A percentile compares a stretch with the other conserved stretches of the same genome.
These are phyloP conservation scores for Saccharomyces pastorianus DNA, from an alignment of 1,139 yeast genomes.

Conservation along the genomic window DNA sequence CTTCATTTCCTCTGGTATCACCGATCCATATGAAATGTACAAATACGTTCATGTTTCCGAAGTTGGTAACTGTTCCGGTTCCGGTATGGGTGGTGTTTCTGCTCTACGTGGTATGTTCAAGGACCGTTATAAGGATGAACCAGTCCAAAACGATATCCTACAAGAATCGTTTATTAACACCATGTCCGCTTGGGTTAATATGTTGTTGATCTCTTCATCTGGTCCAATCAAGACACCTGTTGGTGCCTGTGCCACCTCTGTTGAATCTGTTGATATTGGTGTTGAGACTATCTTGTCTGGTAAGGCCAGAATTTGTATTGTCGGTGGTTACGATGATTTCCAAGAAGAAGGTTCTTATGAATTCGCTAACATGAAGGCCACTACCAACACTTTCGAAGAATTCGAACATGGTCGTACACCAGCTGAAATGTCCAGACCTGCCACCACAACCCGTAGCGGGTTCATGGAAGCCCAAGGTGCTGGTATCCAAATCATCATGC, in stretches of 20 bases:
- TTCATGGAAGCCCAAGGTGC: constrained; percentile 99
- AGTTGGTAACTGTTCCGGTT: constrained; percentile 98
- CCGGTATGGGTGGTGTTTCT: constrained; percentile 99
- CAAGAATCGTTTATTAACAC: constrained; percentile 98
- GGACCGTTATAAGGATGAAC: constrained; percentile 84
- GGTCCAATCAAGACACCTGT: constrained; percentile 99
- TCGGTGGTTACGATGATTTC: constrained; percentile 99
- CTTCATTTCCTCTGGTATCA: constrained; percentile 83
- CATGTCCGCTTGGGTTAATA: constrained; percentile 98
- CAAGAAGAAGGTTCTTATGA: constrained; percentile 98
- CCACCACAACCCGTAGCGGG: constrained; percentile 92
- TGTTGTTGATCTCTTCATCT: constrained; percentile 93
- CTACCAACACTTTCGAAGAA: constrained; percentile 82
- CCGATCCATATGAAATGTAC: constrained; percentile 97
- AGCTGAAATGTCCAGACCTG: constrained; percentile 96
- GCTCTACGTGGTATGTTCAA: constrained; percentile 97
- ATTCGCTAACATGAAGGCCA: constrained; percentile 98
- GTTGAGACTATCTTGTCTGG: constrained; percentile 86
- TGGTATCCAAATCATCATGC: constrained; percentile 95
- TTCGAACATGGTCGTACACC: constrained; percentile 96
- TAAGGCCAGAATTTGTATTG: constrained; percentile 90
- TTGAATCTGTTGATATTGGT: constrained; percentile 95
- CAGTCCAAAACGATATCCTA: constrained; percentile 91
- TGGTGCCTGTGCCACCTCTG: constrained; percentile 98
- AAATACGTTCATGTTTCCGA: constrained; percentile 96